Conservation (phyloP, 1,284 basidiomycete species). For the Boletellus deceptivus region DNA sequence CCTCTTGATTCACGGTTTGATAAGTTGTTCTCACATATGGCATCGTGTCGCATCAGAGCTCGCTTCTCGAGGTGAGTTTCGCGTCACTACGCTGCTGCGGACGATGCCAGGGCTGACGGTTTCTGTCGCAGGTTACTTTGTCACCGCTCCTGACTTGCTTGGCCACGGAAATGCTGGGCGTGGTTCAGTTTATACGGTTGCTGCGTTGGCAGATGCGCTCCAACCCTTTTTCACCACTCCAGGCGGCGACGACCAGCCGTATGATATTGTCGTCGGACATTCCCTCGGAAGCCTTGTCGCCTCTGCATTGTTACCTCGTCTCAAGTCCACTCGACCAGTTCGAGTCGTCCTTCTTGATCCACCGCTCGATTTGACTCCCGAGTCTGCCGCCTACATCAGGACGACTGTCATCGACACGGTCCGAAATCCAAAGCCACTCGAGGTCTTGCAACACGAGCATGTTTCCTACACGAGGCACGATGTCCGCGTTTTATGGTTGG, state of each 20-base stretch:
- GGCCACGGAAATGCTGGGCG: conserved; percentile 9
- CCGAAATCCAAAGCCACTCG: conserved; percentile 1
- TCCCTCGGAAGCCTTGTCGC: conserved; percentile 20
- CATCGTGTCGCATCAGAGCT: conserved; percentile 9
- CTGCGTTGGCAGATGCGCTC: conserved; percentile 13
- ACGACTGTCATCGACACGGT: accelerated
- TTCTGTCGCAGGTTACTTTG: conserved; percentile 14
- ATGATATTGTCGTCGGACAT: conserved; percentile 16
- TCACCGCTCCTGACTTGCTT: conserved; percentile 22
- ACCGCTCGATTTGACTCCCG: conserved; percentile 5
- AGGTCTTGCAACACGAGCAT: not conserved
- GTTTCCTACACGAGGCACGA: conserved; percentile 8
- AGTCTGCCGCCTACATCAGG: accelerated
- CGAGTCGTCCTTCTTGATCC: conserved; percentile 18
- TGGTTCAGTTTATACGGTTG: conserved; percentile 13
- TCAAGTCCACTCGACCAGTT: conserved; percentile 6
- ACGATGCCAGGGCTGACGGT: not conserved
- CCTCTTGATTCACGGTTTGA: conserved; percentile 19
- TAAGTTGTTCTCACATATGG: conserved; percentile 5
- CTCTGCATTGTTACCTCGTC: conserved; percentile 1
- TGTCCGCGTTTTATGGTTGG: not conserved
- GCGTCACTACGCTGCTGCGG: not conserved
- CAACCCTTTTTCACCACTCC: conserved; percentile 1
- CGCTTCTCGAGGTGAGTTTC: conserved; percentile 11
- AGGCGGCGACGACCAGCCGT: not conserved